Conservation (phyloP, 2,329 filamentous ascomycete genomes). For the Botrytis hyacinthi region DNA sequence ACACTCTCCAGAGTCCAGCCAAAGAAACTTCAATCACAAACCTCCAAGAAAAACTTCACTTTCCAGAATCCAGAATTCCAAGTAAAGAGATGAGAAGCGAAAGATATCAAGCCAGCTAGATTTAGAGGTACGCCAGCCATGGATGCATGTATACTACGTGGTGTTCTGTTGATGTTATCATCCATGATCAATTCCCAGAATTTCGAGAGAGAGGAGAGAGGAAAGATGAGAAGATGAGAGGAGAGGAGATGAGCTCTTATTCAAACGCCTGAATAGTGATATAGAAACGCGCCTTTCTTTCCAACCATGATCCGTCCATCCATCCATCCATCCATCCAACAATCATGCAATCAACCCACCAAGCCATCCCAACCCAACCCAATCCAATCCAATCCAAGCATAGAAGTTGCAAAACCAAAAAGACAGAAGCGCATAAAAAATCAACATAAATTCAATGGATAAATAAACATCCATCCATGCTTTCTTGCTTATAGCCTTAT, state of each 20-base stretch:
- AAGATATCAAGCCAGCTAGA: background rate
- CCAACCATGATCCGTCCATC: background rate
- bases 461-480: background rate
- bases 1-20: background rate
- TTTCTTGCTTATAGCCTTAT: background rate
- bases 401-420: background rate
- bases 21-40: background rate
- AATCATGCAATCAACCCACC: background rate
- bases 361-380: background rate
- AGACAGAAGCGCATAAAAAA: background rate
- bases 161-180: background rate
- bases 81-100: background rate
- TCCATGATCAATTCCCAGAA: background rate
- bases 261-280: background rate
- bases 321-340: background rate
- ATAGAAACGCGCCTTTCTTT: background rate
- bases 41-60: background rate
- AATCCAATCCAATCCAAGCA: background rate
- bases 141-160: background rate
- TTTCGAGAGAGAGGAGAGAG: background rate
- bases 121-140: background rate
- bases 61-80: too few species aligned
- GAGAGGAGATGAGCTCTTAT: background rate
- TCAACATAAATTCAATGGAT: background rate
- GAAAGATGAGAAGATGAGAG: background rate